Evolutionary conservation across 2,329 filamentous ascomycete species (phyloP).

Genomic region (Domatiomyces globalis): DNA sequence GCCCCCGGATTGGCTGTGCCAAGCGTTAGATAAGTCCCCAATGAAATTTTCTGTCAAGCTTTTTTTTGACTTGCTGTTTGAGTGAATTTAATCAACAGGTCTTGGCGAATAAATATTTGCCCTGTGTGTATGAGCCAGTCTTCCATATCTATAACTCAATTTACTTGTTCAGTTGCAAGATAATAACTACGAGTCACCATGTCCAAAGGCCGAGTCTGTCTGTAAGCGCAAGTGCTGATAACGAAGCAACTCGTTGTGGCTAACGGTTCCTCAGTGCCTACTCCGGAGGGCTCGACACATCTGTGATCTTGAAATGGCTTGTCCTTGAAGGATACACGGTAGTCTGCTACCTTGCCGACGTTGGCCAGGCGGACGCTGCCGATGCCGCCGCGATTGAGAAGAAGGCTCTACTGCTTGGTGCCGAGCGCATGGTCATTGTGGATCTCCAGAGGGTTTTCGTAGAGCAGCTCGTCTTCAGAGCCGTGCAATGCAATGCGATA

Average conservation of each 20-base stretch:
- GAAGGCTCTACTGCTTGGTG: constrained; percentile 47
- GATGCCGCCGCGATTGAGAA: constrained; percentile 57
- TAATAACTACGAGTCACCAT: neutral
- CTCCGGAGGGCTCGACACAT: constrained; percentile 44
- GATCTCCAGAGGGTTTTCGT: constrained; percentile 63
- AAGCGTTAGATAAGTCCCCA: too few species aligned
- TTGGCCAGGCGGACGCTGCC: constrained; percentile 61
- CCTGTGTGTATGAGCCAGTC: too few species aligned
- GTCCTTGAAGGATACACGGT: constrained; percentile 42
- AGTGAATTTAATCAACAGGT: too few species aligned
- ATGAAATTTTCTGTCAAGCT: too few species aligned
- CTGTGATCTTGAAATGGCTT: constrained; percentile 38
- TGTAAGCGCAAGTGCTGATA: neutral
- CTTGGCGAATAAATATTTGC: too few species aligned
- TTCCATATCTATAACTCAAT: too few species aligned
- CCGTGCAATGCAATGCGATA: constrained; percentile 53
- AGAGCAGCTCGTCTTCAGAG: constrained; percentile 65
- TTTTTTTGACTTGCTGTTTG: too few species aligned
- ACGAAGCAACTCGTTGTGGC: neutral
- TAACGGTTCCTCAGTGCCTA: constrained; percentile 20
- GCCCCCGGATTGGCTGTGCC: too few species aligned
- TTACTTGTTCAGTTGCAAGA: too few species aligned
- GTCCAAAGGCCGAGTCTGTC: neutral
- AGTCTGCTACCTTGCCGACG: constrained; percentile 54
- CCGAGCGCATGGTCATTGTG: constrained; percentile 41